Percentiles rank a stretch among this genome's conserved stretches.
Conservation (phyloP, 2,329 filamentous ascomycete species). For the Ceratocystis eucalypticola region DNA sequence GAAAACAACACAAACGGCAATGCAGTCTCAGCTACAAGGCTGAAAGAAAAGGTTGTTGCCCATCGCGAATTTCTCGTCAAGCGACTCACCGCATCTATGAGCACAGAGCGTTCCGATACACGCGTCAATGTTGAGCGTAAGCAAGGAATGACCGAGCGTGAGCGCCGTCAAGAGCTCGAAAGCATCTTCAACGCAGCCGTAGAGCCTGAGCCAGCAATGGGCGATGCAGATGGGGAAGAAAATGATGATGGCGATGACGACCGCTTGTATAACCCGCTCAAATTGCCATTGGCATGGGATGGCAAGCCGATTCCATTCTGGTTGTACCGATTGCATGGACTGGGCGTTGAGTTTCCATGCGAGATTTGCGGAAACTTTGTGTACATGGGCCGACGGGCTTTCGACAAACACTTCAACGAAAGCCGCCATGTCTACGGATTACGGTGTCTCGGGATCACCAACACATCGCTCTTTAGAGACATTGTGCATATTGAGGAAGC, state of each 20-base stretch:
- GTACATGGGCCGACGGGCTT: conserved; percentile 93
- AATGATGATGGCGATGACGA: conserved; percentile 68
- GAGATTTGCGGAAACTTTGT: conserved; percentile 97
- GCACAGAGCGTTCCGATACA: conserved; percentile 76
- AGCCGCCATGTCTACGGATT: conserved; percentile 83
- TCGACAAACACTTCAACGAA: conserved; percentile 98
- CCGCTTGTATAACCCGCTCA: conserved; percentile 91
- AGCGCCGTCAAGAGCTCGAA: conserved; percentile 86
- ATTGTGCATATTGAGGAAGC: conserved; percentile 90
- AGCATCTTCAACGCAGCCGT: conserved; percentile 53
- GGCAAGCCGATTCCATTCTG: conserved; percentile 98
- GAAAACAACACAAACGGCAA: conserved; percentile 24
- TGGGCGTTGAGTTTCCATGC: conserved; percentile 89
- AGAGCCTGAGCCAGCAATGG: conserved; percentile 15
- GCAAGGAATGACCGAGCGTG: conserved; percentile 93
- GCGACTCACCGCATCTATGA: conserved; percentile 68
- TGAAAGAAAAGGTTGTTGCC: conserved; percentile 84
- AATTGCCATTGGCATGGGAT: conserved; percentile 91
- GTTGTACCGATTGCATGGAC: conserved; percentile 91
- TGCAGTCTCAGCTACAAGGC: conserved; percentile 33
- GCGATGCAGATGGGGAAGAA: conserved; percentile 39
- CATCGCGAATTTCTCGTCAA: conserved; percentile 76
- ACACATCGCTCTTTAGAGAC: conserved; percentile 80
- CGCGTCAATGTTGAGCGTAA: conserved; percentile 90
- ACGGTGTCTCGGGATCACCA: conserved; percentile 86